Base-by-base conservation (phyloP, 306 rosid genomes). In the Neltuma alba region DNA sequence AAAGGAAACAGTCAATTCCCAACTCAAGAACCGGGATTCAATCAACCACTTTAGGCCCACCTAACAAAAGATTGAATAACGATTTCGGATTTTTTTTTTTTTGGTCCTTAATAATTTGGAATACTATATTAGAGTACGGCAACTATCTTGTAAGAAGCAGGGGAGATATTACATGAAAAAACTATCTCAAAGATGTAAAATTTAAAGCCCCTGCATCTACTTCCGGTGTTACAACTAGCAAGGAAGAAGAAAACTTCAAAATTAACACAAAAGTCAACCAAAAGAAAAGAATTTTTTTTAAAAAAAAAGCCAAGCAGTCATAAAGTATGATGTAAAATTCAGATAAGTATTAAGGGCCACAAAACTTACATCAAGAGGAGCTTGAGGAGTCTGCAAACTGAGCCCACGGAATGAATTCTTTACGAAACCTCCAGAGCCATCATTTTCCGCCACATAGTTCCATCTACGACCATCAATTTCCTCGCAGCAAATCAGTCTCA, bases 391-490 rank as follows among this genome's bases (percentile, higher is more conserved):
- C 34, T 92, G 97, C 84, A 87, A 79, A 71, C 80, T 42, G 74
- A 93, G 84, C n/a, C 97, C 84, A 9, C 96, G 96, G 71, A 95
- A 83, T 0, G 98, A 89, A 75, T 81, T 88, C 60, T 84, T 93
- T 81, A 81, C 90, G 86, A 86, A 90, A 70, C 64, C 76, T 44
- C 89, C 89, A 15, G 70, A 66, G 0, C 82, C 78, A 74, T 90
- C 92, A 3, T 81, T 82, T 31, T 93, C 98, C 1, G 96, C 96
- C 4, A 95, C 90, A 81, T 95, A 93, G 45, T 87, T 88, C 98
- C 98, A 95, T 42, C 93, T 81, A 4, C 96, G 93, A 16, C 99
- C 98, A 36, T 95, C 96, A 67, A 95, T 70, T 85, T 95, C 94
- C 82, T 95, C 99, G 81, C 86, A 90, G 88, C 98, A 95, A 61